Percentiles rank a stretch among this genome's conserved stretches.
Evolutionary conservation across 2,329 filamentous ascomycete genomes (phyloP).

Genomic region (Xylaria arbuscula): DNA sequence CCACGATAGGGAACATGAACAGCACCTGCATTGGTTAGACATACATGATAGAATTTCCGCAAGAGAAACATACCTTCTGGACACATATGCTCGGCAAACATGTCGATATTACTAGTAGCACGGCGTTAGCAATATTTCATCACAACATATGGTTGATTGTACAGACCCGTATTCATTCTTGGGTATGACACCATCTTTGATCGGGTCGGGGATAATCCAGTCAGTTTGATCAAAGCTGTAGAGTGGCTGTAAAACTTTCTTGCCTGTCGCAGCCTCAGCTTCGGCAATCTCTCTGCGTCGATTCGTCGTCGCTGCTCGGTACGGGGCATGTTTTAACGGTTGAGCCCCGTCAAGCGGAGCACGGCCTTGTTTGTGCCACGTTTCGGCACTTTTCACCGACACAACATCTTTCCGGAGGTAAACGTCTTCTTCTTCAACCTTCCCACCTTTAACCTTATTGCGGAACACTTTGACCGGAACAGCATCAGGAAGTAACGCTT

Average conservation of each 20-base stretch:
- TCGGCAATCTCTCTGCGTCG: conserved; percentile 91
- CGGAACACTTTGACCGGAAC: conserved; percentile 79
- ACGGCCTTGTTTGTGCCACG: conserved; percentile 96
- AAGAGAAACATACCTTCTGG: conserved; percentile 61
- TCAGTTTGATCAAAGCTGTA: conserved; percentile 89
- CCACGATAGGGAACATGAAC: conserved; percentile 85
- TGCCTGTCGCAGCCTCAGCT: conserved; percentile 79
- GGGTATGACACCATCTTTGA: conserved; percentile 85
- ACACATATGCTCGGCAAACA: conserved; percentile 94
- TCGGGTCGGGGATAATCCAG: conserved; percentile 92
- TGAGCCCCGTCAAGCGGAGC: conserved; percentile 75
- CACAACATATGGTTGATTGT: conserved; percentile 9
- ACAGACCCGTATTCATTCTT: conserved; percentile 84
- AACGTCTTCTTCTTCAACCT: conserved; percentile 80
- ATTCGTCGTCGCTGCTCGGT: conserved; percentile 89
- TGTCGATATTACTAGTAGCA: conserved; percentile 78
- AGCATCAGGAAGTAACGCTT: conserved; percentile 79
- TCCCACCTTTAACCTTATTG: conserved; percentile 78
- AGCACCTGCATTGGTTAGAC: conserved; percentile 65
- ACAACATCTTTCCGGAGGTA: conserved; percentile 83
- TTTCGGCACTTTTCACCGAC: conserved; percentile 89
- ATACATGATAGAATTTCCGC: not conserved
- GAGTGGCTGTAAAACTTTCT: conserved; percentile 86
- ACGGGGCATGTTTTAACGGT: conserved; percentile 87
- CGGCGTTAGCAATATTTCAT: conserved; percentile 19